Evolutionary conservation across 2,329 filamentous ascomycete species (phyloP).

Genomic region (Epichloe amarillans): DNA sequence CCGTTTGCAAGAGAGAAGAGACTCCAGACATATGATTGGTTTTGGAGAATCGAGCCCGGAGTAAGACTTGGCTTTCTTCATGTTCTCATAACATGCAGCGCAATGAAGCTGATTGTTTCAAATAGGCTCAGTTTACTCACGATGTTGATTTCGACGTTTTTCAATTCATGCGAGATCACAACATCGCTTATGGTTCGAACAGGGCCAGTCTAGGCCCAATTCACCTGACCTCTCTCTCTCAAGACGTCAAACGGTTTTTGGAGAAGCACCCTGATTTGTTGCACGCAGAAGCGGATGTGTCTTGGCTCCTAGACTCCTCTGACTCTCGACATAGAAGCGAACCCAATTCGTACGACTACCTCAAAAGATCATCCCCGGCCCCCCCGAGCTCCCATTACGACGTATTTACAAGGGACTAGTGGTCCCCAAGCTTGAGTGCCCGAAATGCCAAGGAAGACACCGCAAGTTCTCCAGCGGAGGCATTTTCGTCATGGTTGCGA

Average conservation of each 20-base stretch:
- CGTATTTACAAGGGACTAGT: constrained; percentile 1
- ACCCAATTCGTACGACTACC: background rate
- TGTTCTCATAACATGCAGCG: background rate
- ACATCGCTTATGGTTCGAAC: constrained; percentile 63
- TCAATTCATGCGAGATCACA: constrained; percentile 70
- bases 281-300: constrained; percentile 33
- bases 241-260: constrained; percentile 31
- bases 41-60: constrained; percentile 47
- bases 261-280: constrained; percentile 29
- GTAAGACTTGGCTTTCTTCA: constrained; percentile 24
- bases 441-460: constrained; percentile 2
- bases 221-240: constrained; percentile 30
- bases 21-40: constrained; percentile 46
- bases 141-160: constrained; percentile 75
- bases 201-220: constrained; percentile 33
- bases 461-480: constrained; percentile 14
- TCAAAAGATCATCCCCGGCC: background rate
- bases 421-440: background rate
- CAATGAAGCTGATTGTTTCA: background rate
- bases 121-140: constrained; percentile 39
- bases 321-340: background rate
- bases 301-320: constrained; percentile 28
- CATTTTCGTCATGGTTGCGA: constrained; percentile 19
- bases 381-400: background rate
- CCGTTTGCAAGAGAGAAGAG: constrained; percentile 69